Conservation (phyloP, 2,329 filamentous ascomycete species). For the Ascochyta fabae region DNA sequence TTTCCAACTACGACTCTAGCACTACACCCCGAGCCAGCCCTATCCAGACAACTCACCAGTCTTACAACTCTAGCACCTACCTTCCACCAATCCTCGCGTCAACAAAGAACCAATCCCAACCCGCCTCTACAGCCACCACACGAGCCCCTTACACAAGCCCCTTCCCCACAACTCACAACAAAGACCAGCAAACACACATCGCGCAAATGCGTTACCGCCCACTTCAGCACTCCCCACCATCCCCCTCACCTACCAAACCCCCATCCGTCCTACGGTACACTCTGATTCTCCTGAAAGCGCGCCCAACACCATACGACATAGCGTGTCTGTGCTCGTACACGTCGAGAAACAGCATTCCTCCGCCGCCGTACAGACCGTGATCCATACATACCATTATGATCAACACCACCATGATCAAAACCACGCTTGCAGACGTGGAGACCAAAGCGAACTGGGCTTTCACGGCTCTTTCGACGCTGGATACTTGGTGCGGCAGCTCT, state of each 20-base stretch:
- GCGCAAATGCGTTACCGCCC: background rate
- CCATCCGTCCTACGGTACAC: conserved; percentile 37
- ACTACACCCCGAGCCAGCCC: background rate
- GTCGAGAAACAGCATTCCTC: background rate
- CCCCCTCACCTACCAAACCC: conserved; percentile 22
- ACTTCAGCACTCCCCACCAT: background rate
- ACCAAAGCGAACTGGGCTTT: background rate
- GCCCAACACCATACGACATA: conserved; percentile 22
- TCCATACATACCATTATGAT: too few relatives aligned
- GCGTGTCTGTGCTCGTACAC: conserved; percentile 8
- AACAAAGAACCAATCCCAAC: background rate
- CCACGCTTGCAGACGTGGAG: background rate
- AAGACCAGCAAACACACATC: background rate
- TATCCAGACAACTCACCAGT: background rate
- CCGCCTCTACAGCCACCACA: background rate
- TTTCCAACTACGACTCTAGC: background rate
- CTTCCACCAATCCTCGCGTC: background rate
- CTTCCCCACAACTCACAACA: background rate
- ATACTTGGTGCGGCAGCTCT: conserved; percentile 2
- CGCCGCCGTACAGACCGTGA: conserved; percentile 10
- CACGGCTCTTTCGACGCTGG: background rate
- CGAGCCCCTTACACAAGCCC: background rate
- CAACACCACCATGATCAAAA: too few relatives aligned
- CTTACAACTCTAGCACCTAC: background rate
- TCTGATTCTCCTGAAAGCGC: conserved; percentile 38